These are phyloP conservation scores for Fusarium secorum DNA, from an alignment of 2,329 filamentous ascomycete species.

Conservation along the genomic window DNA sequence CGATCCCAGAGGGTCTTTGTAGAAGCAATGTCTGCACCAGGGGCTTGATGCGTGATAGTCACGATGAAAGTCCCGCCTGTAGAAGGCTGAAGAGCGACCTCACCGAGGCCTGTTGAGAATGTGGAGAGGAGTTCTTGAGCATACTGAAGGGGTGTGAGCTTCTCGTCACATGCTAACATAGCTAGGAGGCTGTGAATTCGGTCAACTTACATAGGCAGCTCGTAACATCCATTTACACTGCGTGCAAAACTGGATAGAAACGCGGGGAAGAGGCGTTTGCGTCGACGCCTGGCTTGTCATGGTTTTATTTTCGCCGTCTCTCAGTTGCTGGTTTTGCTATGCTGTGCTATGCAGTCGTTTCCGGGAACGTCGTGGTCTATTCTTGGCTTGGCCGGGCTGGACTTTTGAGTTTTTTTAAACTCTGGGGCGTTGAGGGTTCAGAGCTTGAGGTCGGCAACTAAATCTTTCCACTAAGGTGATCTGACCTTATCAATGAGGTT, in stretches of 20 bases:
- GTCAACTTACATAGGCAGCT: constrained; percentile 76
- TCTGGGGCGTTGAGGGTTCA: not conserved
- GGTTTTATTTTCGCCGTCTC: not conserved
- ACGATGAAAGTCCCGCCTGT: constrained; percentile 87
- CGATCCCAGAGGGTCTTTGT: constrained; percentile 82
- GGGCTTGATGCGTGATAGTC: constrained; percentile 59
- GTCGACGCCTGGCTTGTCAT: constrained; percentile 25
- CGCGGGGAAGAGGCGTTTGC: constrained; percentile 61
- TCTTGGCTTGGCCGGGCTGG: not conserved
- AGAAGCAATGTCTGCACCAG: constrained; percentile 35
- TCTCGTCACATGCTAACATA: not conserved
- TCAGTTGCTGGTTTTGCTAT: not conserved
- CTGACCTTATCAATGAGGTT: not conserved
- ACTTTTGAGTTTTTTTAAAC: constrained; percentile 12
- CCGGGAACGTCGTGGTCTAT: constrained; percentile 24
- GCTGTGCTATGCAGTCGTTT: not conserved
- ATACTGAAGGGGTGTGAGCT: constrained; percentile 62
- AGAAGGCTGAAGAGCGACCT: constrained; percentile 84
- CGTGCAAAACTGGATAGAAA: constrained; percentile 92
- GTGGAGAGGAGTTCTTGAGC: constrained; percentile 96
- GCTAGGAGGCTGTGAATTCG: not conserved
- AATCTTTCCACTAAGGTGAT: not conserved
- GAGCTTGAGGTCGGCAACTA: not conserved
- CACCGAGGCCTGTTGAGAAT: constrained; percentile 82
- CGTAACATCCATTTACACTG: constrained; percentile 93